Evolutionary conservation across 495 filamentous ascomycete genomes (phyloP), one percentile per base, ranked within the genome.

Genomic region (Usnea hakonensis): DNA sequence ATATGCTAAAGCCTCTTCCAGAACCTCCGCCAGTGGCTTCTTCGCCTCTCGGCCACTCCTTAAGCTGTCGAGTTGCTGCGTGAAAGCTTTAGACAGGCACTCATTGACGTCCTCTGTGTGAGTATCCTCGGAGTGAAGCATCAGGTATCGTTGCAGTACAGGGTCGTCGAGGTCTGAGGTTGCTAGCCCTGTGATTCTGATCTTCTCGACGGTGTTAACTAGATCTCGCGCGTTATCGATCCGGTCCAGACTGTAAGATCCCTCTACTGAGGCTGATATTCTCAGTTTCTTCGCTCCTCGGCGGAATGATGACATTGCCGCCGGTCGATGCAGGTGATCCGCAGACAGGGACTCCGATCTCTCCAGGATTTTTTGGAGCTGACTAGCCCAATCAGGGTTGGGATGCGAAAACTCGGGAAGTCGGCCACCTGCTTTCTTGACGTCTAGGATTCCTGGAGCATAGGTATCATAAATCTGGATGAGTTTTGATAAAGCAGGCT

Each of bases 381-480:
- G 85, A 57, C 77, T 78, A 44, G 85, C 78, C 91, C 91, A 96
- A 75, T 91, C 86, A 4, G 77, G 79, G 69, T 90, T 85, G 26
- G 90, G 88, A 69, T 91, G 85, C 79, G 91, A 58, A 41, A 46
- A 41, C 0, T 50, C 28, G 3, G 30, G 9, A 4, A 44, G 16
- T 19, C 36, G 36, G 23, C 35, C 55, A 14, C 36, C 43, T 30
- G 52, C 7, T 60, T 44, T 55, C 19, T n/a, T 44, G 14, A 35
- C 7, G 11, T 44, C 63, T 28, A 63, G 44, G 16, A 40, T 57
- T 72, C 95, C 90, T 8, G 91, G 90, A 68, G 90, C 94, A 69
- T 93, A 94, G 69, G 91, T 90, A 68, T 94, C 94, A 75, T 87
- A 96, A 10, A 91, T 80, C 60, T 84, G 82, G 32, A 95, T 78